Conservation (phyloP, 176 grass and related monocot genomes). For the Aegilops longissima region DNA sequence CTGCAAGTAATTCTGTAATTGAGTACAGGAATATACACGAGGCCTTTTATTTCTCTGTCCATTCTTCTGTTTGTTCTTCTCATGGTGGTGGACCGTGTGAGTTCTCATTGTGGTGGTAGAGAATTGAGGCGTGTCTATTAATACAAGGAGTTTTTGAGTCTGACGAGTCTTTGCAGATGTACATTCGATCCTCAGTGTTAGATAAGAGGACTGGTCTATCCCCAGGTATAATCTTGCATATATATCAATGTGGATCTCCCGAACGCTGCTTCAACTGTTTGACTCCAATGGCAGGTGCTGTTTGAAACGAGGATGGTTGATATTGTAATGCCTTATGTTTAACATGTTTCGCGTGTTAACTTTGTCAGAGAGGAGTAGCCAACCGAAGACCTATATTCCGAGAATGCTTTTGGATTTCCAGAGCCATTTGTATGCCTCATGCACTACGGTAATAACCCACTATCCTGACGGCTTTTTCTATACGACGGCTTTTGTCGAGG, state of each 20-base stretch:
- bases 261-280: background rate
- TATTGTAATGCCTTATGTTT: too few species aligned
- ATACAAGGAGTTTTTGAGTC: constrained; percentile 17
- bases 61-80: constrained; percentile 33
- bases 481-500: too few species aligned
- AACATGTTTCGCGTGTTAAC: too few species aligned
- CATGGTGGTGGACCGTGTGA: background rate
- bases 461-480: too few species aligned
- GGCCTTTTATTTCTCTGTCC: background rate
- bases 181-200: background rate
- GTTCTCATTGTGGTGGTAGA: constrained; percentile 11
- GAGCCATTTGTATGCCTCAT: too few species aligned
- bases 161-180: background rate
- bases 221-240: background rate
- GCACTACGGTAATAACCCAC: too few species aligned
- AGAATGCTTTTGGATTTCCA: too few species aligned
- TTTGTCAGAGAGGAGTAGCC: too few species aligned
- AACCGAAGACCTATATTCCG: too few species aligned
- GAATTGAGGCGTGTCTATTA: background rate
- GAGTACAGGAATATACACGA: background rate
- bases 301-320: background rate
- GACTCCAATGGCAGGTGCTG: background rate
- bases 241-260: background rate
- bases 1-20: background rate
- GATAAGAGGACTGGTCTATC: background rate